Conservation (phyloP, 2,329 filamentous ascomycete species). For the Talaromyces funiculosus region DNA sequence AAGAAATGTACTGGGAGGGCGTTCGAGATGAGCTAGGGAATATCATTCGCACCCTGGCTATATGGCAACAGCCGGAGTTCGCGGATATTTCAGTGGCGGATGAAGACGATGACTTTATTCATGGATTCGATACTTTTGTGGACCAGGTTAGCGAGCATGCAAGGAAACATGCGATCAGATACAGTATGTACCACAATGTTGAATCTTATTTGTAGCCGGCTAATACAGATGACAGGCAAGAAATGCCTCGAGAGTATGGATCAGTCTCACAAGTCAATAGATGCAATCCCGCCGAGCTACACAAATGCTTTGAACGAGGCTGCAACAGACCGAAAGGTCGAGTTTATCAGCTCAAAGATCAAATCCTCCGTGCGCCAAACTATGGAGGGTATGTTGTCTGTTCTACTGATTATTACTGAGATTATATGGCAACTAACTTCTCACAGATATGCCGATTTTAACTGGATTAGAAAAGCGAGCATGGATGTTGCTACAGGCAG, state of each 20-base stretch:
- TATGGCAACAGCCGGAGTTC: constrained; percentile 27
- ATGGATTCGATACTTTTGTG: constrained; percentile 30
- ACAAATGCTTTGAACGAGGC: neutral
- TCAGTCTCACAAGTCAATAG: neutral
- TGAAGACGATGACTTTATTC: constrained; percentile 26
- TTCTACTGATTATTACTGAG: neutral
- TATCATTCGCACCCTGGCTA: constrained; percentile 30
- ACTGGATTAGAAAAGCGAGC: neutral
- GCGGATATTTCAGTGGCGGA: constrained; percentile 18
- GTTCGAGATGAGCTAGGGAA: constrained; percentile 31
- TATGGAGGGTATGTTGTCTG: neutral
- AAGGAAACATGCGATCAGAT: constrained; percentile 22
- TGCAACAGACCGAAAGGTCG: neutral
- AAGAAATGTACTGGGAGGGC: constrained; percentile 36
- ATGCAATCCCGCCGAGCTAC: neutral
- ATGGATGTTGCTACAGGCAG: neutral
- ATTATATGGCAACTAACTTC: neutral
- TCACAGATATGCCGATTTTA: neutral
- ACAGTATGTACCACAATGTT: neutral
- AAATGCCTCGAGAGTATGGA: neutral
- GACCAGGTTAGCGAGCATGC: constrained; percentile 32
- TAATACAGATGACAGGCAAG: neutral
- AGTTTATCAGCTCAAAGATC: constrained; percentile 9
- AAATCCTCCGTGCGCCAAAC: constrained; percentile 1
- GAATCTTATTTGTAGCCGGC: neutral